These are phyloP conservation scores for Linderina pennispora DNA, from an alignment of 192 early-diverging fungal species.

Conservation along the genomic window DNA sequence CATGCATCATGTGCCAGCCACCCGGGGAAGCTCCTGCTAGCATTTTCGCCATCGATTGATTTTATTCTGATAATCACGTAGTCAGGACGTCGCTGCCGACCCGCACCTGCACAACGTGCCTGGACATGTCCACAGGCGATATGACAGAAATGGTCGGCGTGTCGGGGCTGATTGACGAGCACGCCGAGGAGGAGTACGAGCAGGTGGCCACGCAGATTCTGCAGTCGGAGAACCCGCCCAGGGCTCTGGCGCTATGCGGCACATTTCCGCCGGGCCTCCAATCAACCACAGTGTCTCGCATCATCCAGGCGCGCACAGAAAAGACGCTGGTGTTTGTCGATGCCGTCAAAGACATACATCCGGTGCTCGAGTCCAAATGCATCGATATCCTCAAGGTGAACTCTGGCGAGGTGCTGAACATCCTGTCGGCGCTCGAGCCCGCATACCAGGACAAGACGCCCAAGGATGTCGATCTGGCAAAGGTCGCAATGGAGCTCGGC, in stretches of 20 bases:
- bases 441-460: not conserved
- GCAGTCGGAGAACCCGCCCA: constrained; percentile 2
- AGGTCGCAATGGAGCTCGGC: constrained; percentile 3
- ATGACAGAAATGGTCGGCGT: constrained; percentile 36
- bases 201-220: constrained; percentile 2
- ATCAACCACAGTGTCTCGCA: constrained; percentile 4
- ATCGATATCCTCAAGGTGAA: constrained; percentile 32
- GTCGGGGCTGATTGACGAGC: constrained; percentile 7
- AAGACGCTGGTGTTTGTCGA: constrained; percentile 25
- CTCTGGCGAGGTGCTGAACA: constrained; percentile 7
- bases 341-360: constrained; percentile 21
- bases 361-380: constrained; percentile 10
- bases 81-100: constrained; percentile 6
- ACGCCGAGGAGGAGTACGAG: constrained; percentile 7
- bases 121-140: constrained; percentile 11
- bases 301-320: not conserved
- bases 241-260: constrained; percentile 27
- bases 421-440: not conserved
- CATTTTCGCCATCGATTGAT: no score
- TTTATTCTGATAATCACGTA: no score
- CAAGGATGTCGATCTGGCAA: not conserved
- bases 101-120: constrained; percentile 24
- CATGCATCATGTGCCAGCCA: no score
- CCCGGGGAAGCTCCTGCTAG: no score
- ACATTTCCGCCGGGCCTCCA: constrained; percentile 20